A percentile compares a stretch with the other conserved stretches of the same genome.
phyloP scores from a whole-genome alignment of 1,284 basidiomycete species.

The Cutaneotrichosporon cutaneum region DNA sequence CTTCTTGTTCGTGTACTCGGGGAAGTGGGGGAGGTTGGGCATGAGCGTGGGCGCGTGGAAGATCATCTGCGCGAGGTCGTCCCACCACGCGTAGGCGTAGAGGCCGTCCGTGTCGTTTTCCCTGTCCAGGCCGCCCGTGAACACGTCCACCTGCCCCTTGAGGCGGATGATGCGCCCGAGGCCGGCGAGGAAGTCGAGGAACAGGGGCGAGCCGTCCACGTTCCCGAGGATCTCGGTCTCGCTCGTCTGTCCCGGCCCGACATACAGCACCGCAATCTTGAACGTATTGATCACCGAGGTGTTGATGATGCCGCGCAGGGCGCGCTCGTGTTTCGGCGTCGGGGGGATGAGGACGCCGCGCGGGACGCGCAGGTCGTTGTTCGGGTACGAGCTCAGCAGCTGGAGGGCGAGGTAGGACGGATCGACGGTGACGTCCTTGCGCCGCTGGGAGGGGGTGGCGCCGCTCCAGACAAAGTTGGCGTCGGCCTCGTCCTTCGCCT shows the following conservation, averaged over 20 bases:
- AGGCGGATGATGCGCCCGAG: slow-evolving; percentile 85
- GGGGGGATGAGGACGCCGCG: slow-evolving; percentile 55
- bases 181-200: slow-evolving; percentile 86
- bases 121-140: slow-evolving; percentile 83
- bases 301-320: slow-evolving; percentile 72
- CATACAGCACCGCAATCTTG: slow-evolving; percentile 95
- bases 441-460: slow-evolving; percentile 77
- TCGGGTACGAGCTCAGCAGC: slow-evolving; percentile 72
- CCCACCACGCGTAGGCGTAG: slow-evolving; percentile 98
- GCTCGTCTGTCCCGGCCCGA: slow-evolving; percentile 81
- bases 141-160: slow-evolving; percentile 90
- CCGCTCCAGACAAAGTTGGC: slow-evolving; percentile 71
- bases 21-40: slow-evolving; percentile 73
- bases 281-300: slow-evolving; percentile 96
- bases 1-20: slow-evolving; percentile 77
- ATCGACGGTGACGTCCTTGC: slow-evolving; percentile 79
- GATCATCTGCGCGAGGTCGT: slow-evolving; percentile 91
- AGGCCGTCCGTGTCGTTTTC: slow-evolving; percentile 77
- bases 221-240: slow-evolving; percentile 89
- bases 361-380: slow-evolving; percentile 49
- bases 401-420: slow-evolving; percentile 86
- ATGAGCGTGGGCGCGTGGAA: slow-evolving; percentile 98
- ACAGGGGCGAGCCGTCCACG: slow-evolving; percentile 88
- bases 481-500: slow-evolving; percentile 4
- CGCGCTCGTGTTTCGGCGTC: slow-evolving; percentile 60